These are phyloP conservation scores for Penicillium sumatraense DNA, from an alignment of 2,329 filamentous ascomycete genomes.

Conservation along the genomic window DNA sequence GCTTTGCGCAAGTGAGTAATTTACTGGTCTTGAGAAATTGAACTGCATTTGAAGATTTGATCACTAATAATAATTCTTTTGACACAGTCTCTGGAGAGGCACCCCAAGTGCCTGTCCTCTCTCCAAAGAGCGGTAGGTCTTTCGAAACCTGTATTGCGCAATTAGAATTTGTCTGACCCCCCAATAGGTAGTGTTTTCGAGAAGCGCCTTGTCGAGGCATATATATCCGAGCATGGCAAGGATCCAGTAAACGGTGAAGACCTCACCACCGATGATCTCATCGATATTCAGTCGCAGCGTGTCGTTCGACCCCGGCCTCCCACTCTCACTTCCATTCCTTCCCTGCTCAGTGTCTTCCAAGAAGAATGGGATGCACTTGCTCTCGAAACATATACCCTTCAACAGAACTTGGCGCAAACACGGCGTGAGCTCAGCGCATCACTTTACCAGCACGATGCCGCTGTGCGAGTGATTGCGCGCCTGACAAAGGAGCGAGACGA, in stretches of 20 bases:
- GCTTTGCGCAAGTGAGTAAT: slow-evolving; percentile 67
- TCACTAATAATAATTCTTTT: slow-evolving; percentile 23
- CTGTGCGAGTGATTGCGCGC: slow-evolving; percentile 90
- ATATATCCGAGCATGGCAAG: slow-evolving; percentile 89
- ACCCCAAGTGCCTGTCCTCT: slow-evolving; percentile 92
- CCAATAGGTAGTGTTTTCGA: slow-evolving; percentile 82
- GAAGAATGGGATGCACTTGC: slow-evolving; percentile 97
- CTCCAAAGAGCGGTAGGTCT: slow-evolving; percentile 83
- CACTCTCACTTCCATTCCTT: slow-evolving; percentile 93
- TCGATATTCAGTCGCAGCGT: slow-evolving; percentile 82
- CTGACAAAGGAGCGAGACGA: slow-evolving; percentile 91
- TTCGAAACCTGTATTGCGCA: slow-evolving; percentile 18
- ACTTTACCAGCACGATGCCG: slow-evolving; percentile 95
- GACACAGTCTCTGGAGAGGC: slow-evolving; percentile 93
- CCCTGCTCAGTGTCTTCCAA: slow-evolving; percentile 91
- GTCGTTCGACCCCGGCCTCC: slow-evolving; percentile 88
- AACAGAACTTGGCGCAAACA: slow-evolving; percentile 86
- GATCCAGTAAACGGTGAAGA: slow-evolving; percentile 90
- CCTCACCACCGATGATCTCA: slow-evolving; percentile 79
- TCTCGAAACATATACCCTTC: slow-evolving; percentile 86
- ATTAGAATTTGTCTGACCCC: slow-evolving; percentile 32
- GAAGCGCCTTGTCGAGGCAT: slow-evolving; percentile 91
- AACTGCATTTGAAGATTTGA: slow-evolving; percentile 15
- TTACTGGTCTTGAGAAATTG: not conserved
- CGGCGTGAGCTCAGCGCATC: slow-evolving; percentile 92